Evolutionary conservation across 495 filamentous ascomycete species (phyloP), one percentile per base, ranked within the genome.

Genomic region (Trichoderma gamsii): DNA sequence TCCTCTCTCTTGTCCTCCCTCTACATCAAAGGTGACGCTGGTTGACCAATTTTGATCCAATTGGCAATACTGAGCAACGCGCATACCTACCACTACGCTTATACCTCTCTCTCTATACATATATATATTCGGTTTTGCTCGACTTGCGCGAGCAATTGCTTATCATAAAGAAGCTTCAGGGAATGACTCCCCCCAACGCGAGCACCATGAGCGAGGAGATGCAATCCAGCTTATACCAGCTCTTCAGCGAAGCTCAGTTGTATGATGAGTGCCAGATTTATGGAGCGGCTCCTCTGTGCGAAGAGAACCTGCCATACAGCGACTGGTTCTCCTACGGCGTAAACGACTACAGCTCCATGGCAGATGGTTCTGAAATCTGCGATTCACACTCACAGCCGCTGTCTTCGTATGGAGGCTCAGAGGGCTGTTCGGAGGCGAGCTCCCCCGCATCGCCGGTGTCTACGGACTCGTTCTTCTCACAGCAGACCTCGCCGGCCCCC

Each of bases 331-430:
- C 56, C 0, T 61, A 21, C 25, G 56, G n/a, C 25, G 12, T 29
- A 12, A 61, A 61, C 12, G 23, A 18, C 56, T 29, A 61, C 56
- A 61, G 11, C 29, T 29, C 12, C 23, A 61, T 61, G 9, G 13
- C 56, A 61, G 56, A 32, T 15, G 16, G 23, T 16, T 11, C 56
- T 4, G 56, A 61, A 32, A 13, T 32, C 56, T 61, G 56, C 63
- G 63, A 43, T 21, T 65, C 63, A 25, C 63, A 65, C 3, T 65
- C 63, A 25, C 63, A 65, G 63, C 63, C 63, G 6, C 35, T 65
- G n/a, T 65, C 63, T 41, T 7, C 15, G 35, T 65, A 41, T 27
- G 41, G 63, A 16, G 29, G 63, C 13, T 65, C 63, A 21, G 35
- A 27, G 11, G 32, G 63, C 3, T 16, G 63, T 0, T 65, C 63